phyloP scores from a whole-genome alignment of 164 flowering plant species.

The Platanus orientalis region DNA sequence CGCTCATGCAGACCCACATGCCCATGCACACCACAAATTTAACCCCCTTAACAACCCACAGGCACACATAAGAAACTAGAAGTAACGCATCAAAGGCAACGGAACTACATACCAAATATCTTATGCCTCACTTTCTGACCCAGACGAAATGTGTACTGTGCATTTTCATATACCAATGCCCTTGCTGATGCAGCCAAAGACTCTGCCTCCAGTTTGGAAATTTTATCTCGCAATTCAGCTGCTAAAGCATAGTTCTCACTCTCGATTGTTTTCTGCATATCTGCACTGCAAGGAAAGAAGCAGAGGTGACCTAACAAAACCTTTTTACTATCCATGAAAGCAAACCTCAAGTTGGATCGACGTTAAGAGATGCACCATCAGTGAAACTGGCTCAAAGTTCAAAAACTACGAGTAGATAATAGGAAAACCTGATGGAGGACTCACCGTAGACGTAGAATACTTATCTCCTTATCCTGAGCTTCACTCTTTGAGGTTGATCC shows the following conservation, averaged over 20 bases:
- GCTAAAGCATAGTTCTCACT: conserved; percentile 78
- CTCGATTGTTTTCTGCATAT: conserved; percentile 77
- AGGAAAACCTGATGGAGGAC: conserved; percentile 13
- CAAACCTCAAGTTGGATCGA: neutral
- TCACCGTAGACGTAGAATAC: conserved; percentile 73
- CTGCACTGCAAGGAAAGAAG: conserved; percentile 56
- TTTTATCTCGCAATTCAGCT: conserved; percentile 74
- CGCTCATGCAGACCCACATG: neutral
- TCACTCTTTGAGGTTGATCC: conserved; percentile 74
- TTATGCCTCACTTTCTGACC: conserved; percentile 95
- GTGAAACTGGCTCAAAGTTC: no score
- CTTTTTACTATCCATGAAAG: neutral
- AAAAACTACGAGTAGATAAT: conserved; percentile 4
- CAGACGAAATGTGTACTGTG: conserved; percentile 66
- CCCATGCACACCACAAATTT: neutral
- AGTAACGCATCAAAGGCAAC: neutral
- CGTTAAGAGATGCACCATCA: neutral
- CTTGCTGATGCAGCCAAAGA: conserved; percentile 79
- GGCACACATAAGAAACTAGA: conserved; percentile 3
- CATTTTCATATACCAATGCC: conserved; percentile 70
- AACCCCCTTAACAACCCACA: neutral
- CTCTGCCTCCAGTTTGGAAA: conserved; percentile 77
- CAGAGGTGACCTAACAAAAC: conserved; percentile 2
- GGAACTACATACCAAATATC: conserved; percentile 55
- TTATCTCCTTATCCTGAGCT: conserved; percentile 84